Evolutionary conservation across 2,329 filamentous ascomycete species (phyloP), one percentile per base, ranked within the genome.

Genomic region (Fusarium burgessii): DNA sequence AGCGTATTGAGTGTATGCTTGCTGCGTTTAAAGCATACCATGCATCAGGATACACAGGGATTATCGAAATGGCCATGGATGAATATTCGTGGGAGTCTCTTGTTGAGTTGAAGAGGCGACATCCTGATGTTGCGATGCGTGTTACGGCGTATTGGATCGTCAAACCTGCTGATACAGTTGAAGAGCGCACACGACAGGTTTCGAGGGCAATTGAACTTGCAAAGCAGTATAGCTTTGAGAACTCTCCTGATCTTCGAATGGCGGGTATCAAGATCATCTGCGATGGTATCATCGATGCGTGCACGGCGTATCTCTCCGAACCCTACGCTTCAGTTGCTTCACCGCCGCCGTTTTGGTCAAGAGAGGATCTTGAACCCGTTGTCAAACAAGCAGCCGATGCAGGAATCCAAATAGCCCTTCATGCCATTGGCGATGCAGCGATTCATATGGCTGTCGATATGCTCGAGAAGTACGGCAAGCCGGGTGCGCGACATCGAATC

Each of bases 251-350:
- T 57, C 73, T 83, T 58, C 85, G 86, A 12, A 79, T 91, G 20
- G 84, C 86, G 0, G 89, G 89, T 12, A 88, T 91, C 78, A 91
- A 91, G 76, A 77, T 91, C 43, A 89, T 91, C 59, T 87, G 85
- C 73, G 89, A 91, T 70, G 89, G 89, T 14, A 88, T 90, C 47
- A 82, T 91, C 51, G 89, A 91, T 70, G 87, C 86, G 1, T 91
- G 89, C 77, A 91, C 89, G 3, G 88, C 89, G 1, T 86, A 84
- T 1, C 80, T 91, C 10, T 79, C 82, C 9, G 84, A 89, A 69
- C 88, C 89, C 0, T 91, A 91, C 74, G 78, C 85, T 55, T 81
- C 79, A 4, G 78, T 81, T 17, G 78, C 81, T 5, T 80, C 83
- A 49, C 68, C 69, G 3, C 84, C 85, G 4, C 84, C 87, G 0